These are phyloP conservation scores for Pigoraptor vietnamica DNA, from an alignment of 78 protist species.

Conservation along the genomic window DNA sequence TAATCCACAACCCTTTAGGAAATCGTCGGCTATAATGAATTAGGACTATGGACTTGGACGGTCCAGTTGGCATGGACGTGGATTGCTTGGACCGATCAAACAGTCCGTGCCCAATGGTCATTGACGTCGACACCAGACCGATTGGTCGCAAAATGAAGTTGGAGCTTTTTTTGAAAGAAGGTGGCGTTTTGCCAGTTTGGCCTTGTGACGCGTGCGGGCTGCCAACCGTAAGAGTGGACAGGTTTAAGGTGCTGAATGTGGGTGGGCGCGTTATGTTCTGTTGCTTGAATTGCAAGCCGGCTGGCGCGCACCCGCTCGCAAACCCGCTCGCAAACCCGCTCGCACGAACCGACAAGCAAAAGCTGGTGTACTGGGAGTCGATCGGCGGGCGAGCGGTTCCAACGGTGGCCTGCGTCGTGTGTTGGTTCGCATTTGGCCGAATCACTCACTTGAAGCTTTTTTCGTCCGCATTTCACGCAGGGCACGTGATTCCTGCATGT, in stretches of 20 bases:
- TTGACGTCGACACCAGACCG: neutral
- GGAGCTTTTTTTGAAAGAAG: neutral
- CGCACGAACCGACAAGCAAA: neutral
- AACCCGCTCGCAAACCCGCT: no score
- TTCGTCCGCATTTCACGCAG: neutral
- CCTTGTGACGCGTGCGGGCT: neutral
- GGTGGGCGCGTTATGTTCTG: neutral
- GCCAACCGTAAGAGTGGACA: neutral
- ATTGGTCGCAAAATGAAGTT: neutral
- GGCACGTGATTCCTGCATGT: neutral
- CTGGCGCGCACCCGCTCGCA: neutral
- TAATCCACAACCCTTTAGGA: no score
- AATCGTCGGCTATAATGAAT: no score
- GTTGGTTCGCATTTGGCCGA: neutral
- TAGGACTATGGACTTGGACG: no score
- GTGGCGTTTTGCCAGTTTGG: neutral
- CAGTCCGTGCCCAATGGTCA: no score
- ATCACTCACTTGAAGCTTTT: neutral
- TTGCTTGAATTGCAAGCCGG: neutral
- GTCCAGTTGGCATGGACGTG: no score
- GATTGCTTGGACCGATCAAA: no score
- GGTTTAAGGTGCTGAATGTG: neutral
- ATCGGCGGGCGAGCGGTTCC: neutral
- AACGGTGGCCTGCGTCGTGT: neutral
- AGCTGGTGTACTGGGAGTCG: neutral